Evolutionary conservation across 2,329 filamentous ascomycete genomes (phyloP), one percentile per base, ranked within the genome.

Genomic region (Pyrenophora tritici-repentis): DNA sequence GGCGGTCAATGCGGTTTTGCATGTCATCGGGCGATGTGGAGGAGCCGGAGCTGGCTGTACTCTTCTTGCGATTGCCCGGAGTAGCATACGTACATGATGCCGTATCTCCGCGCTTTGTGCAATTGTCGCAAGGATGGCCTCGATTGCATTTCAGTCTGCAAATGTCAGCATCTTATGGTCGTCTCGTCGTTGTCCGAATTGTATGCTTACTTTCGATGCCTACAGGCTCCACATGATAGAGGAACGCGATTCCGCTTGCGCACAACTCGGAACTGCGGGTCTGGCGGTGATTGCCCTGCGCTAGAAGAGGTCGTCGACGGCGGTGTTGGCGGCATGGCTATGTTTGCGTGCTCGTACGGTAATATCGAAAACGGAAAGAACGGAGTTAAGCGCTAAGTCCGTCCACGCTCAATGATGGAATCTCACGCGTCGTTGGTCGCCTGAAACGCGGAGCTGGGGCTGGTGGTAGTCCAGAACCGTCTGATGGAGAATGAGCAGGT

Each of bases 1-100:
- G 81, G 65, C 93, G 86, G 78, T 97, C 92, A 77, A 97, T 97
- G 72, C 94, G 89, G 71, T 95, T 96, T 78, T 97, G 93, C 93
- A 97, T 97, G 75, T 97, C 93, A 81, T 96, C 92, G 42, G 93
- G 91, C 63, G 83, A 80, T 49, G 82, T 80, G 76, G 84, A 76
- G 43, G 76, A 61, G 47, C 76, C 83, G 73, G 87, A 83, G 67
- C 79, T 80, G 49, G 65, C 65, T 32, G 75, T 62, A 50, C 74
- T 86, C 81, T 90, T 95, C 75, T 90, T 94, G 63, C 90, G 87
- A 43, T 86, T 82, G 45, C 75, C 79, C 29, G 79, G 76, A 63
- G 82, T 78, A 39, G 91, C 91, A 78, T 97, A 97, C 60, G 88
- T 89, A 77, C 93, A 97, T 50, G 90, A 88, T 47, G 82, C 77